Conservation (phyloP, 1,139 yeast genomes). For the Petasospora fabianii region DNA sequence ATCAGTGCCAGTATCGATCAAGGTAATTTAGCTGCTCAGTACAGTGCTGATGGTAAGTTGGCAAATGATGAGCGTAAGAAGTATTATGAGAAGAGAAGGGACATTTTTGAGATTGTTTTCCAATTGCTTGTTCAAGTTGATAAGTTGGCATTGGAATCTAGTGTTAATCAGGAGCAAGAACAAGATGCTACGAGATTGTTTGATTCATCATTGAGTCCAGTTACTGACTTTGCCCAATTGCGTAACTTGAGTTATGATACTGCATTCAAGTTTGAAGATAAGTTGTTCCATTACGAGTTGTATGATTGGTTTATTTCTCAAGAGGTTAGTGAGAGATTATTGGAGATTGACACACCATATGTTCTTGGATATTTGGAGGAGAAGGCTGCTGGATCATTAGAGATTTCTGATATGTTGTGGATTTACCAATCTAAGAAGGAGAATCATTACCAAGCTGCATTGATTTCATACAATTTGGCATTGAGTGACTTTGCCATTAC, state of each 20-base stretch:
- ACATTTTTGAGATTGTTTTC: constrained; percentile 71
- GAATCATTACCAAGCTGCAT: constrained; percentile 77
- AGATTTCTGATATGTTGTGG: constrained; percentile 83
- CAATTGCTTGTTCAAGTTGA: constrained; percentile 71
- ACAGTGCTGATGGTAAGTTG: constrained; percentile 46
- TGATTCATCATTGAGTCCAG: constrained; percentile 12
- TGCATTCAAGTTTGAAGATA: constrained; percentile 73
- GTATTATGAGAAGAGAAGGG: constrained; percentile 45
- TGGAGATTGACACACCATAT: constrained; percentile 78
- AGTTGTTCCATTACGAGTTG: constrained; percentile 80
- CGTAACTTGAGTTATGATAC: constrained; percentile 73
- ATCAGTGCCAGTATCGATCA: constrained; percentile 69
- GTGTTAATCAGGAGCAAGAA: constrained; percentile 12
- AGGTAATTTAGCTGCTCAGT: constrained; percentile 53
- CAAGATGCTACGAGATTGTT: constrained; percentile 12
- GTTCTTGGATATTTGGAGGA: constrained; percentile 75
- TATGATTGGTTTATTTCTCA: constrained; percentile 90
- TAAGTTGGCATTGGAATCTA: constrained; percentile 48
- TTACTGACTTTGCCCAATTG: constrained; percentile 47
- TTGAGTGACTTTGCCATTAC: constrained; percentile 67
- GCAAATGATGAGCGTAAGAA: constrained; percentile 45
- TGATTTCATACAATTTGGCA: constrained; percentile 70
- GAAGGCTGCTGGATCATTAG: constrained; percentile 62
- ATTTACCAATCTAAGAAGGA: constrained; percentile 82
- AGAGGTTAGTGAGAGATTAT: constrained; percentile 70